Evolutionary conservation across 192 early-diverging fungal species (phyloP).

Genomic region (Entrophospora sp.): DNA sequence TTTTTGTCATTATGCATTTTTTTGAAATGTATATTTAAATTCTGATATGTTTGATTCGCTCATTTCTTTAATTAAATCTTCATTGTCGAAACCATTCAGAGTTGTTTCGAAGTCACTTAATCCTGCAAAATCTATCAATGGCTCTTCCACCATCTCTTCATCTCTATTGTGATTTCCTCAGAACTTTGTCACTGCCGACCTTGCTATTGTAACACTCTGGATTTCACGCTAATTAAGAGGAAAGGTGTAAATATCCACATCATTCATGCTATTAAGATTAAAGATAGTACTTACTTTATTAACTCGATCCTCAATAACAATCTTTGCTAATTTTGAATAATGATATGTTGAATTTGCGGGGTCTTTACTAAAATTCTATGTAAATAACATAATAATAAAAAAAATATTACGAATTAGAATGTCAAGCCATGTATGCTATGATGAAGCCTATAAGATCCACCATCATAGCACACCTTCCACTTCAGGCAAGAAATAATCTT

Average conservation of each 20-base stretch:
- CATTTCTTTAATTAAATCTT: too few species aligned
- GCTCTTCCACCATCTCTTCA: too few species aligned
- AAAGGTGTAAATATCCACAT: not conserved
- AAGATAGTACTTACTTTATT: constrained; percentile 1
- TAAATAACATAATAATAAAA: not conserved
- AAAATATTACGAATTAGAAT: not conserved
- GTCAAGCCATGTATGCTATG: not conserved
- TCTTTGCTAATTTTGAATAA: not conserved
- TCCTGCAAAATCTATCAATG: too few species aligned
- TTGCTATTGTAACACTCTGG: not conserved
- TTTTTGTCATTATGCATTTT: too few species aligned
- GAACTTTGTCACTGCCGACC: too few species aligned
- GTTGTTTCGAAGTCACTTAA: too few species aligned
- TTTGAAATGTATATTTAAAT: too few species aligned
- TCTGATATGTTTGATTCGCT: too few species aligned
- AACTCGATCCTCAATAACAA: not conserved
- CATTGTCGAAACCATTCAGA: too few species aligned
- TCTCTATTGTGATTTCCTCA: too few species aligned
- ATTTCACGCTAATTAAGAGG: not conserved
- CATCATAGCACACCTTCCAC: not conserved
- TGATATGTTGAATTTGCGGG: not conserved
- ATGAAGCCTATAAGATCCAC: not conserved
- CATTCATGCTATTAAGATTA: not conserved
- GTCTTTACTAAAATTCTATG: not conserved
- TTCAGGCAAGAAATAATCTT: not conserved